phyloP scores from a whole-genome alignment of 106 monocot species.

The Acorus calamus region DNA sequence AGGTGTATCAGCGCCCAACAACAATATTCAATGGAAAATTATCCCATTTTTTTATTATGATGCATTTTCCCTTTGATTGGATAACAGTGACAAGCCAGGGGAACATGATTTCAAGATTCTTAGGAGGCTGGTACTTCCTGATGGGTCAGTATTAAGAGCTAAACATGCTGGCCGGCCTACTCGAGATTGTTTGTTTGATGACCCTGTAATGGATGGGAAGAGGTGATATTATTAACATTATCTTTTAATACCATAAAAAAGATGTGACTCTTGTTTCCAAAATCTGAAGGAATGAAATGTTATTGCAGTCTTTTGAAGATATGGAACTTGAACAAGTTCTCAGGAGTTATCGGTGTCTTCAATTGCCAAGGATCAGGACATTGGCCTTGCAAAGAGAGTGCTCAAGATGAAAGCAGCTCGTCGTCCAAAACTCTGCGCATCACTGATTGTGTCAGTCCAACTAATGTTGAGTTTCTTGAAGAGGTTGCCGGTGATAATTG shows the following conservation, averaged over 20 bases:
- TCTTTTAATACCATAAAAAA: not conserved
- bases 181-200: slow-evolving; percentile 28
- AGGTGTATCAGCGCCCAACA: too few species aligned
- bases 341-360: slow-evolving; percentile 28
- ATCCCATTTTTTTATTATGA: not conserved
- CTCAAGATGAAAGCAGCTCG: not conserved
- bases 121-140: slow-evolving; percentile 29
- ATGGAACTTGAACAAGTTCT: slow-evolving; percentile 37
- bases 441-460: slow-evolving; percentile 13
- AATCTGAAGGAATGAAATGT: not conserved
- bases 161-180: slow-evolving; percentile 30
- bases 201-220: slow-evolving; percentile 38
- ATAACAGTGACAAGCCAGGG: slow-evolving; percentile 28
- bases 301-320: slow-evolving; percentile 35
- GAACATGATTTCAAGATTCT: slow-evolving; percentile 29
- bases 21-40: not conserved
- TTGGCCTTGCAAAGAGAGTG: slow-evolving; percentile 16
- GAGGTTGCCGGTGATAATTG: slow-evolving; percentile 18
- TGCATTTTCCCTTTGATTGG: not conserved
- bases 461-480: slow-evolving; percentile 23
- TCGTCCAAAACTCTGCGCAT: not conserved
- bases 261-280: not conserved
- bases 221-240: slow-evolving; percentile 8
- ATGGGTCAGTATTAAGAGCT: slow-evolving; percentile 31
- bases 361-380: slow-evolving; percentile 34